phyloP scores from a whole-genome alignment of 495 filamentous ascomycete species.

The Glutinoglossum americanum region DNA sequence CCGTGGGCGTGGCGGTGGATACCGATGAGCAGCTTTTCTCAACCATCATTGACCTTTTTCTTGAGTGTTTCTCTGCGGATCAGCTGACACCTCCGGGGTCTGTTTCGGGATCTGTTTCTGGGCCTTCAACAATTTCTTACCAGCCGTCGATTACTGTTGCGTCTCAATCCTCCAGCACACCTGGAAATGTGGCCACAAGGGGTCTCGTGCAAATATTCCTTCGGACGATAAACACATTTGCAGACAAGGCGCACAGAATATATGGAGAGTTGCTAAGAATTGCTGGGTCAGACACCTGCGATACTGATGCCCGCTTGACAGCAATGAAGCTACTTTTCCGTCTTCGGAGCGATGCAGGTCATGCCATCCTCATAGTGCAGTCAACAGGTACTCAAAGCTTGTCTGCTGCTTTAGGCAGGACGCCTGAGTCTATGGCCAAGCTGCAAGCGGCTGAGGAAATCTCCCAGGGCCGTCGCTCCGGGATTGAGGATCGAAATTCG shows the following conservation, averaged over 20 bases:
- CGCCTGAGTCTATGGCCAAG: constrained; percentile 22
- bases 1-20: constrained; percentile 26
- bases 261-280: constrained; percentile 37
- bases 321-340: constrained; percentile 72
- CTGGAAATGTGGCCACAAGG: neutral
- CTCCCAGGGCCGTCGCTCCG: constrained; percentile 8
- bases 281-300: constrained; percentile 28
- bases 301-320: constrained; percentile 50
- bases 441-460: constrained; percentile 1
- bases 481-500: constrained; percentile 6
- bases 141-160: neutral
- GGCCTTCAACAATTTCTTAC: neutral
- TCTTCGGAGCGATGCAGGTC: constrained; percentile 55
- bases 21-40: constrained; percentile 28
- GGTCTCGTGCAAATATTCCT: constrained; percentile 40
- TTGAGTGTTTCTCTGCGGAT: constrained; percentile 7
- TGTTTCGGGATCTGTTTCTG: neutral
- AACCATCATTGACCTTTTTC: constrained; percentile 27
- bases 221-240: constrained; percentile 30
- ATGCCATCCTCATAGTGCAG: constrained; percentile 43
- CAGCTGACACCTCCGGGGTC: neutral
- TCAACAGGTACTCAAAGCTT: constrained; percentile 46
- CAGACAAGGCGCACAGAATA: constrained; percentile 26
- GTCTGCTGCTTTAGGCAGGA: constrained; percentile 49
- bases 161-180: neutral